Evolutionary conservation across 306 rosid species (phyloP).

Genomic region (Prunus kanzakura): DNA sequence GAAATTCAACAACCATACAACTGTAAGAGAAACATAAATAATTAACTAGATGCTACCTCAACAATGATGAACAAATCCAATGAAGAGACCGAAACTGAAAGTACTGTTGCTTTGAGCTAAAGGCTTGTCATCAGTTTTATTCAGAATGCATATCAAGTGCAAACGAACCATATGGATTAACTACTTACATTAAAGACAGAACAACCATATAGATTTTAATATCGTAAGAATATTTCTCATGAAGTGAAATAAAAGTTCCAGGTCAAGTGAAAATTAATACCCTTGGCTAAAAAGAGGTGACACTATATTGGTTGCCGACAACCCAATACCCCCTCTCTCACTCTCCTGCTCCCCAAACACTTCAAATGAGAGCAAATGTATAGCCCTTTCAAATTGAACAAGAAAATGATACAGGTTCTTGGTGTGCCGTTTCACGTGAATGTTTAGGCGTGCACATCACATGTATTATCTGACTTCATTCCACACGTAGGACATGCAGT

Average conservation of each 20-base stretch:
- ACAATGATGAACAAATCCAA: constrained; percentile 7
- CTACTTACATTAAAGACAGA: not conserved
- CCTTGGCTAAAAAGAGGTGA: not conserved
- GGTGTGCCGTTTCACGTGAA: no score
- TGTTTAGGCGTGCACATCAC: not conserved
- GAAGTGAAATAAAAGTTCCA: not conserved
- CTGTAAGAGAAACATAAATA: not conserved
- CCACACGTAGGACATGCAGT: not conserved
- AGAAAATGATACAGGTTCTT: not conserved
- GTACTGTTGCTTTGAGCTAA: not conserved
- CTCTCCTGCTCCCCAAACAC: not conserved
- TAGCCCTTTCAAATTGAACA: not conserved
- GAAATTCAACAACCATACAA: constrained; percentile 24
- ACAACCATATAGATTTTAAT: not conserved
- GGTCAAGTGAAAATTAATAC: not conserved
- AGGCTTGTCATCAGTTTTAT: not conserved
- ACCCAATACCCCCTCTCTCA: not conserved
- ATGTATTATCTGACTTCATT: not conserved
- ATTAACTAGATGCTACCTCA: not conserved
- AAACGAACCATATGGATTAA: not conserved
- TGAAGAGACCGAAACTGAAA: not conserved
- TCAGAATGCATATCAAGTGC: not conserved
- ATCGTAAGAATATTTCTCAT: not conserved
- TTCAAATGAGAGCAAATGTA: not conserved
- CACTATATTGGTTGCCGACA: not conserved